Base-by-base conservation (phyloP, 2,329 filamentous ascomycete species). In the Venturia nashicola region DNA sequence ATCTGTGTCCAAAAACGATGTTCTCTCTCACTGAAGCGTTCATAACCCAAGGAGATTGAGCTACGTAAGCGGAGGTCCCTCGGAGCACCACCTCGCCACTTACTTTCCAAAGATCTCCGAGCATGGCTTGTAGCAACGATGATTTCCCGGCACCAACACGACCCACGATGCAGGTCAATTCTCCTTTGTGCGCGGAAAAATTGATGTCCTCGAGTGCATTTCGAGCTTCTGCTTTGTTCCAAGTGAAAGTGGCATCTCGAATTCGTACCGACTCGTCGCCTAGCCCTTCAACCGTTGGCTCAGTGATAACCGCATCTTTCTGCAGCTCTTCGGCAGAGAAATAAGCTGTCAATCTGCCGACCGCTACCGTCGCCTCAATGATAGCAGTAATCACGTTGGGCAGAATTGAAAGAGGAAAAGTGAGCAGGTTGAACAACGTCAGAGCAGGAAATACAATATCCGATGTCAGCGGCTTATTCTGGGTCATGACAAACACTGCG, bases 351-450 rank as follows among this genome's bases (percentile, higher is more conserved):
- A 99, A 80, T 71, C 94, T 89, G 36, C 84, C 85, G 27, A 95
- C 90, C 32, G 94, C 94, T 64, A 99, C 94, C n/a, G 86, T 90
- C 12, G 94, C 92, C 75, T 99, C 94, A 40, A 99, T 91, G 67
- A 99, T 90, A 7, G 93, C 88, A 0, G 92, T 96, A 69, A 99
- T 97, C 44, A 99, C 92, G 92, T 99, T 97, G 8, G 94, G 94
- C 39, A 99, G 80, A 44, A 99, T 87, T 2, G 94, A 89, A 63
- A 99, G 83, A 1, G 94, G 95, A 77, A 99, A 99, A 0, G 92
- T 95, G 59, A 99, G 83, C 36, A 99, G 81, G 72, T 99, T 99
- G 83, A 99, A 99, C 32, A 99, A 81, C 0, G 94, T 92, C 72
- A 89, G 74, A 7, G 93, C 92, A 8, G 94, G 94, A 77, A 99